Percentiles rank a stretch among this genome's conserved stretches.
These are phyloP conservation scores for Eremochloa ophiuroides DNA, from an alignment of 176 grass and related monocot species.

Conservation along the genomic window DNA sequence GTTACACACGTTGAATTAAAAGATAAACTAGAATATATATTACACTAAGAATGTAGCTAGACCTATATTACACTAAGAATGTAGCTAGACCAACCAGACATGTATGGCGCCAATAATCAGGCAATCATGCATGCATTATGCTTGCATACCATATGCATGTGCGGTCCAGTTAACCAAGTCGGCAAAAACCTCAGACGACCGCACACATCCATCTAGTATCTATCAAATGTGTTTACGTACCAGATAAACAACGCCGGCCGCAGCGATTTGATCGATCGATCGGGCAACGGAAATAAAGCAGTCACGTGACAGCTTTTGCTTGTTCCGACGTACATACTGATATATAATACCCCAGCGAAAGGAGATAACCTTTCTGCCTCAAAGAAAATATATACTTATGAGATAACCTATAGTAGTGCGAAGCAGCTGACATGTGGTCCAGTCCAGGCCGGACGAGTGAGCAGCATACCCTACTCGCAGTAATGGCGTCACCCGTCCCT, in stretches of 20 bases:
- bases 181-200: no score
- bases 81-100: no score
- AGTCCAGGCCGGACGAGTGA: neutral
- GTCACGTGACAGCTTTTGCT: neutral
- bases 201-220: neutral
- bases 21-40: no score
- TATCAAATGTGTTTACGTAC: neutral
- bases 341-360: neutral
- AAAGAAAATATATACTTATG: neutral
- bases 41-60: no score
- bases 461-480: neutral
- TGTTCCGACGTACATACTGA: neutral
- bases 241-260: neutral
- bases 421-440: constrained; percentile 10
- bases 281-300: neutral
- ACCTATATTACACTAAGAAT: no score
- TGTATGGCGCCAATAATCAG: no score
- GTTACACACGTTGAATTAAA: no score
- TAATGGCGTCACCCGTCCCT: neutral
- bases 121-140: neutral
- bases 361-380: neutral
- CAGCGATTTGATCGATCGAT: neutral
- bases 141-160: neutral
- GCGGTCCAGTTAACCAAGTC: neutral
- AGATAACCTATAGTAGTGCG: neutral